A percentile compares a stretch with the other conserved stretches of the same genome.
Evolutionary conservation across 257 asterid species (phyloP).

Genomic region (Lavandula angustifolia): DNA sequence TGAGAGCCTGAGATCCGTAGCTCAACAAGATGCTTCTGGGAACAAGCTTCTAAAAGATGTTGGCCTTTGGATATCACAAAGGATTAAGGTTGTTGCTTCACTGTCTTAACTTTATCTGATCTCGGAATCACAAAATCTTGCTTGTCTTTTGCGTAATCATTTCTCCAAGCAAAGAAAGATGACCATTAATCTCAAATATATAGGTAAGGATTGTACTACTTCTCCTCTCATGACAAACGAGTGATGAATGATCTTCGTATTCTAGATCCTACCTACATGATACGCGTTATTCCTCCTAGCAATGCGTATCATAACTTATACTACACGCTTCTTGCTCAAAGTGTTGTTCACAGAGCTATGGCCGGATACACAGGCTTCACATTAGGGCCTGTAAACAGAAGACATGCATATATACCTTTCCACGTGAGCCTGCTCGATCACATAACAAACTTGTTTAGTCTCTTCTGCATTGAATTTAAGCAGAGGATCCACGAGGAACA

Average conservation of each 20-base stretch:
- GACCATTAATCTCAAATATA: conserved; percentile 72
- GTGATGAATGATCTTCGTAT: not conserved
- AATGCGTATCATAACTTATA: conserved; percentile 87
- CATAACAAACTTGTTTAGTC: not conserved
- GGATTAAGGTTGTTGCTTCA: conserved; percentile 59
- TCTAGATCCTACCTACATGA: conserved; percentile 92
- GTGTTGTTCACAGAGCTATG: conserved; percentile 97
- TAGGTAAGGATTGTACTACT: conserved; percentile 49
- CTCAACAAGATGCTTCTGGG: conserved; percentile 74
- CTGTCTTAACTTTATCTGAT: not conserved
- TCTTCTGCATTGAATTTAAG: conserved; percentile 5
- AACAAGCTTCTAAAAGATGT: conserved; percentile 78
- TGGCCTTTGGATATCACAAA: conserved; percentile 85
- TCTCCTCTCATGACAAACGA: not conserved
- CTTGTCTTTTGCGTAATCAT: conserved; percentile 52
- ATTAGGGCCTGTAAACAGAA: conserved; percentile 69
- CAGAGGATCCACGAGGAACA: conserved; percentile 73
- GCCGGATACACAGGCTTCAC: conserved; percentile 92
- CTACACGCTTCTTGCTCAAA: conserved; percentile 94
- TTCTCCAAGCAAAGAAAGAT: conserved; percentile 65
- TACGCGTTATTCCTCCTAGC: conserved; percentile 89
- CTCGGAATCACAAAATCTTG: not conserved
- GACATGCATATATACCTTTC: conserved; percentile 80
- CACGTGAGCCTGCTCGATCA: conserved; percentile 48
- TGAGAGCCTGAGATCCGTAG: conserved; percentile 50